Evolutionary conservation across 352 stramenopile genomes (phyloP), one percentile per base, ranked within the genome.

Genomic region (Vaucheria bursata): DNA sequence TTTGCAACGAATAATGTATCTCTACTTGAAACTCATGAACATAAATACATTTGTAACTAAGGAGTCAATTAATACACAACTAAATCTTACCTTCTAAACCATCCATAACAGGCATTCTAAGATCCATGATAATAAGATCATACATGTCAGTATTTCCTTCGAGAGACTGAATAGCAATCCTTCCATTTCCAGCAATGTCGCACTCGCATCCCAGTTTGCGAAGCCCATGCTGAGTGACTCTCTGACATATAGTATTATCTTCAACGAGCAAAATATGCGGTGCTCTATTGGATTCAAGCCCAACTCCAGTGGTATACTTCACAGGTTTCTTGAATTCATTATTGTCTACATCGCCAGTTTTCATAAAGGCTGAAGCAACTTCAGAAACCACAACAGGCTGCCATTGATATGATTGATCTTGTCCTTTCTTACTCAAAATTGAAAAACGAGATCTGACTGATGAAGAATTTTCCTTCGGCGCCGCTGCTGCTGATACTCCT

Each of bases 91-190:
- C 45, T 59, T 59, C 45, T 12, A 59, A 18, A 25, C 45, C 45
- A 25, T 59, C 45, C 45, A 18, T 59, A 18, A 68, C 65, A 2
- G 74, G 74, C 74, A 79, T 79, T 1, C 74, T 7, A 1, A 79
- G 59, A 49, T 79, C 74, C 74, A 79, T 79, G 8, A 79, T 6
- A 18, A 70, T 50, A 1, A 76, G n/a, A 45, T 75, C 65, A 4
- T 76, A 79, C 1, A 79, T 33, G 7, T 52, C 33, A 25, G 5
- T 1, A 40, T 1, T 7, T 12, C 33, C 25, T 29, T 29, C 32
- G 3, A 6, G 18, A 65, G 66, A 35, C 33, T 79, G 38, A 0
- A 76, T 65, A 34, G 64, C 64, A 65, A 75, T 53, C n/a, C 52
- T 35, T 1, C 31, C 1, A 37, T 74, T 73, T 35, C 4, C 34